A percentile compares a stretch with the other conserved stretches of the same genome.
phyloP scores from a whole-genome alignment of 306 rosid genomes.

The Trifolium dubium region DNA sequence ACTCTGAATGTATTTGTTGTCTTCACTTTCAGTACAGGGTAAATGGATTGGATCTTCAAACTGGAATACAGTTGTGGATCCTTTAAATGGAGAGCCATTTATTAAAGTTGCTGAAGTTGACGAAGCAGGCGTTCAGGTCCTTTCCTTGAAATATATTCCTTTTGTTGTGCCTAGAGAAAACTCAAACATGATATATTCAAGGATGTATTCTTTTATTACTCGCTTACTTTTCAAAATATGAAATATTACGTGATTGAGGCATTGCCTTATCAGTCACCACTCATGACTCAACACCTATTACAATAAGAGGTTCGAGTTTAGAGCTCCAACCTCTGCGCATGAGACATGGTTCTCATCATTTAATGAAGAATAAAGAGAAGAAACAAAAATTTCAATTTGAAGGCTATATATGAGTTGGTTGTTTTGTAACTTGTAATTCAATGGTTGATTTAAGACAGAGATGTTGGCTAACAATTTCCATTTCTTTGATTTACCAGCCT shows the following conservation, averaged over 20 bases:
- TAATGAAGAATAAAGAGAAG: slow-evolving; percentile 13
- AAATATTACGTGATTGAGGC: slow-evolving; percentile 31
- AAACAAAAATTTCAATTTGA: slow-evolving; percentile 1
- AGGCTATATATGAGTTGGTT: slow-evolving; percentile 5
- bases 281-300: neutral
- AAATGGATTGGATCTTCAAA: slow-evolving; percentile 75
- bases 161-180: slow-evolving; percentile 13
- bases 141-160: slow-evolving; percentile 31
- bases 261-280: slow-evolving; percentile 16
- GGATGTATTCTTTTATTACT: slow-evolving; percentile 23
- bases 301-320: slow-evolving; percentile 18
- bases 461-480: slow-evolving; percentile 31
- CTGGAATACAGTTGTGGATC: slow-evolving; percentile 79
- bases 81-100: slow-evolving; percentile 93
- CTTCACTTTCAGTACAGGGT: slow-evolving; percentile 81
- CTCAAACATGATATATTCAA: slow-evolving; percentile 1
- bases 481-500: slow-evolving; percentile 62
- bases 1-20: slow-evolving; percentile 24
- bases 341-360: slow-evolving; percentile 30
- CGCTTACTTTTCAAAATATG: slow-evolving; percentile 16
- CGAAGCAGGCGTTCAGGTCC: slow-evolving; percentile 81
- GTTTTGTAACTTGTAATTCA: slow-evolving; percentile 6
- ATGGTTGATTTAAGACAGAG: neutral
- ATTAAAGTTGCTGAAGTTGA: slow-evolving; percentile 89
- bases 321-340: slow-evolving; percentile 14